Base-by-base conservation (phyloP, 2,329 filamentous ascomycete species). In the Diplodia seriata region DNA sequence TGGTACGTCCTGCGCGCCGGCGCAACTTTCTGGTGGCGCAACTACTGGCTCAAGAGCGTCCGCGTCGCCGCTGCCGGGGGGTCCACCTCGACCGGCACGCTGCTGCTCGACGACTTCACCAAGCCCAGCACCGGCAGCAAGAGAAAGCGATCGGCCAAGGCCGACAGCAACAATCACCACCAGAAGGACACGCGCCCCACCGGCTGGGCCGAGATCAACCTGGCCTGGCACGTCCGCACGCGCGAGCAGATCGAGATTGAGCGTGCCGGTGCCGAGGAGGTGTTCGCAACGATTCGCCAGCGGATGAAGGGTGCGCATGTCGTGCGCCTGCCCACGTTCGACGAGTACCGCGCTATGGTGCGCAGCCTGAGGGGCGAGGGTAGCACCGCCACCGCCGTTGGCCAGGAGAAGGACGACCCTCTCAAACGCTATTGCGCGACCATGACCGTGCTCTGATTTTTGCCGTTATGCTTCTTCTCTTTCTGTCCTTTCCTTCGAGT, bases 1-100 rank as follows among this genome's bases (percentile, higher is more conserved):
- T 78, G 75, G 75, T 77, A 74, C 61, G 69, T 77, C 4, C 70
- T 78, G 40, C 67, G 72, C 15, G 72, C 76, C 70, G 76, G 76
- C 0, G 74, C 74, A 1, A 70, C 72, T 33, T 67, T 77, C 2
- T 78, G 76, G 65, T 76, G 74, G 74, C 67, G 74, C 15, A 74
- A 77, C 53, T 77, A 76, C 75, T 75, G 74, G 73, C 68, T 51
- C 14, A 47, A 53, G 47, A 65, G 38, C 36, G 40, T 65, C 33
- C 62, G 33, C 12, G 49, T 8, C n/a, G 33, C 31, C 20, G 47
- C 43, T 18, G 36, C 26, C 4, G 47, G 47, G 0, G n/a, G 47
- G 18, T 15, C 20, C n/a, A 11, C n/a, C 9, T n/a, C 43, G 7
- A 20, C 18, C 43, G 43, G 43, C n/a, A 7, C 20, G 7, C 43